Conservation (phyloP, 1,284 basidiomycete genomes). For the Anthracocystis setariae region DNA sequence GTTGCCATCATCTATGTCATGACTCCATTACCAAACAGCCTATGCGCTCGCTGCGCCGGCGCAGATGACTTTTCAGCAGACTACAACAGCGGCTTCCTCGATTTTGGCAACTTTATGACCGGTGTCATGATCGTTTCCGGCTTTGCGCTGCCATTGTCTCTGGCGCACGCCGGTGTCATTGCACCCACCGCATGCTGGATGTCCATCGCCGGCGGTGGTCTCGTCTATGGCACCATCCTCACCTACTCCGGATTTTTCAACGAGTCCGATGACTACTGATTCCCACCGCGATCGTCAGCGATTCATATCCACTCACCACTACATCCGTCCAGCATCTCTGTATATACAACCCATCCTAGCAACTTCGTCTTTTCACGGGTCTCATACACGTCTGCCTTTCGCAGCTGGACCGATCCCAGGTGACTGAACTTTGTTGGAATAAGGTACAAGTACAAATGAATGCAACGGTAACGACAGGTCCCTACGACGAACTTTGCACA, state of each 20-base stretch:
- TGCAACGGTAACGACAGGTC: neutral
- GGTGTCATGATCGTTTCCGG: slow-evolving; percentile 87
- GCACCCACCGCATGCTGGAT: slow-evolving; percentile 85
- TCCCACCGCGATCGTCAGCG: neutral
- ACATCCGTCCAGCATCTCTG: neutral
- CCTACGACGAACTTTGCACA: slow-evolving; percentile 2
- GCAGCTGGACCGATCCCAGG: neutral
- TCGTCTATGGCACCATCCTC: slow-evolving; percentile 87
- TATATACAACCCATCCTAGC: neutral
- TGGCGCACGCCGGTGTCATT: slow-evolving; percentile 92
- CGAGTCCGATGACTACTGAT: slow-evolving; percentile 56
- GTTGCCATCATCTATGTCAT: slow-evolving; percentile 95
- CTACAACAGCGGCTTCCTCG: slow-evolving; percentile 72
- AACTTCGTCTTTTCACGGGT: neutral
- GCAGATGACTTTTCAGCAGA: slow-evolving; percentile 73
- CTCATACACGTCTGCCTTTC: neutral
- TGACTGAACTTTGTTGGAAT: neutral
- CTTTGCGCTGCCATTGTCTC: slow-evolving; percentile 88
- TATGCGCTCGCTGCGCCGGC: slow-evolving; percentile 72
- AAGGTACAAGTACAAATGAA: slow-evolving; percentile 9
- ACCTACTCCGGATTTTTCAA: slow-evolving; percentile 63
- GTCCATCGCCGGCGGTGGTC: slow-evolving; percentile 90
- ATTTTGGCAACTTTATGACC: slow-evolving; percentile 95
- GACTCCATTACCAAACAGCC: slow-evolving; percentile 92
- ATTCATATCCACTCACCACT: neutral